A percentile compares a stretch with the other conserved stretches of the same genome.
Conservation (phyloP, 306 rosid genomes). For the Medicago lupulina region DNA sequence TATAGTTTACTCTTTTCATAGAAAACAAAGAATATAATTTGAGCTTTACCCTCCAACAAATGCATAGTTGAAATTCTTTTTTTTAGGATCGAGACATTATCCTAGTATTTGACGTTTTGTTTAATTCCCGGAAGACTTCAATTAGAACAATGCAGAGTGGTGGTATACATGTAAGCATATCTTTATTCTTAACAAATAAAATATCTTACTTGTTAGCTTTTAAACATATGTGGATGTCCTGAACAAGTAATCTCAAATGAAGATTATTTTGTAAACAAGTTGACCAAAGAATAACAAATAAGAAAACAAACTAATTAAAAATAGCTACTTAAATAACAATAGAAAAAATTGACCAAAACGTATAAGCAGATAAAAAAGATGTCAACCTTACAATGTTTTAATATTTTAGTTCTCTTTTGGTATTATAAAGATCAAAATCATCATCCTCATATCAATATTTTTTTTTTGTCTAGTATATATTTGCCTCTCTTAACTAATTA, state of each 20-base stretch:
- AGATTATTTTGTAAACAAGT: neutral
- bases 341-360: neutral
- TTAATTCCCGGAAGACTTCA: constrained; percentile 1
- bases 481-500: no score
- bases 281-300: neutral
- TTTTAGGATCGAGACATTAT: neutral
- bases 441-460: no score
- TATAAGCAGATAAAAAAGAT: neutral
- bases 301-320: no score
- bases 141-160: constrained; percentile 2
- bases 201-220: neutral
- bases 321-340: neutral
- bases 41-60: neutral
- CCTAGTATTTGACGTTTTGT: neutral
- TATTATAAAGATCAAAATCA: neutral
- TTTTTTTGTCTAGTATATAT: no score
- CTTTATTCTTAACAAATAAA: neutral
- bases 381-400: neutral
- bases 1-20: no score
- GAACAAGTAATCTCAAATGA: neutral
- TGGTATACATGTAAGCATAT: neutral
- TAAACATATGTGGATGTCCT: neutral
- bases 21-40: neutral
- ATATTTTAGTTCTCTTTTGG: neutral
- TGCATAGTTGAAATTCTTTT: neutral